Evolutionary conservation across 306 rosid species (phyloP), one percentile per base, ranked within the genome.

Genomic region (Cicer bijugum): DNA sequence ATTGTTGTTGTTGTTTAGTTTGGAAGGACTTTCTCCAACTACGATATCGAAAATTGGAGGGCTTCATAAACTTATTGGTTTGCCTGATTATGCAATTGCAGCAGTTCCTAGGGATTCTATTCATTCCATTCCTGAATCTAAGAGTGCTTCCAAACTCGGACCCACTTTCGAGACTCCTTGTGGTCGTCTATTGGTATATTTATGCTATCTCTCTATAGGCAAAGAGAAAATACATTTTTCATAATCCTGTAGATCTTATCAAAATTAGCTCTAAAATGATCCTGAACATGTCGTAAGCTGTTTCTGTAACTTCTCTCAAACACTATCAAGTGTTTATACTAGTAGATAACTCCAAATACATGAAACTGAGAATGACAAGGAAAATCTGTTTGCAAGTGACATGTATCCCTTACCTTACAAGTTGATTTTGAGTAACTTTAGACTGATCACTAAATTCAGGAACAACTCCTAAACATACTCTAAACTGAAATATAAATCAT

Each of bases 131-230:
- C 99, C 97, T 4, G 90, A 88, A 72, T 74, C 77, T 63, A 84
- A 75, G 52, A 84, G 84, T 62, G 56, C 87, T 12, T 84, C 86
- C 69, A 94, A 86, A 75, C 53, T 81, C 8, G 99, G 96, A 23
- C 85, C 98, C 0, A 82, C 95, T 73, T 93, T 94, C 47, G 97
- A 94, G 79, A 94, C 96, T 67, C 90, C 96, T 14, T 87, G 86
- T 14, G 99, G 99, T 44, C 95, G 96, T 67, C 77, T 81, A 44
- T 85, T 89, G 97, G 97, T 93, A 85, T 80, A 62, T 33, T 65
- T 51, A 7, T 3, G 28, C 10, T 52, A 16, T 52, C 17, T 52
- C 20, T 15, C 20, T 15, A 52, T 16, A 52, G 9, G 3, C 51
- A 7, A 52, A 52, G 28, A 16, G 4, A 14, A 12, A 50, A 12